A percentile compares a stretch with the other conserved stretches of the same genome.
Evolutionary conservation across 495 filamentous ascomycete species (phyloP).

Genomic region (Friedmanniomyces simplex): DNA sequence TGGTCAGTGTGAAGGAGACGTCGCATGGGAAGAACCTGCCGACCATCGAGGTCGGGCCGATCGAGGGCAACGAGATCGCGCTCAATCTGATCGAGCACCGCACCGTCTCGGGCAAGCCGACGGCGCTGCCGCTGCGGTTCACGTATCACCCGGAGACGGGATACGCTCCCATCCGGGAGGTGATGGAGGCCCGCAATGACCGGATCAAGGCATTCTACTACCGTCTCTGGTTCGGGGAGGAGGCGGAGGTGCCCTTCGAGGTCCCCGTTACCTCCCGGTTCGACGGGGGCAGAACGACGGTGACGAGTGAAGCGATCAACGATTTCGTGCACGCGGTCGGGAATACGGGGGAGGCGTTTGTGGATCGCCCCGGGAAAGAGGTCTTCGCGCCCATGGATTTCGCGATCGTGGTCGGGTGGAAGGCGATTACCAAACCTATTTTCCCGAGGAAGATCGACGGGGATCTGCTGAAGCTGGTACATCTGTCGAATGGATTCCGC

Average conservation of each 20-base stretch:
- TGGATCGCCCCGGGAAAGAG: conserved; percentile 89
- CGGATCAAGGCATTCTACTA: conserved; percentile 98
- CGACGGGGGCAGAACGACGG: conserved; percentile 72
- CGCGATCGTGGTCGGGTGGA: conserved; percentile 97
- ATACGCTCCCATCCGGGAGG: conserved; percentile 88
- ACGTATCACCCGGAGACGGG: conserved; percentile 88
- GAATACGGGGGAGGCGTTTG: conserved; percentile 97
- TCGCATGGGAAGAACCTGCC: conserved; percentile 57
- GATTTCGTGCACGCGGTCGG: conserved; percentile 98
- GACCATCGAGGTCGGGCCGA: conserved; percentile 74
- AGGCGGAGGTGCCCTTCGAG: conserved; percentile 74
- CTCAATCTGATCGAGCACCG: conserved; percentile 83
- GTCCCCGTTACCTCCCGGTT: conserved; percentile 74
- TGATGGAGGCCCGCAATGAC: conserved; percentile 90
- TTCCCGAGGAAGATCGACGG: conserved; percentile 93
- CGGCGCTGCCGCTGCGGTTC: conserved; percentile 73
- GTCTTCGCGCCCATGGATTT: conserved; percentile 98
- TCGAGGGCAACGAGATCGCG: conserved; percentile 64
- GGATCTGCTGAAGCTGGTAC: conserved; percentile 86
- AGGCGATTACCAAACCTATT: conserved; percentile 96
- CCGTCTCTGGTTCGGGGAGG: conserved; percentile 86
- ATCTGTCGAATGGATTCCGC: conserved; percentile 92
- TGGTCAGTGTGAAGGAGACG: conserved; percentile 66
- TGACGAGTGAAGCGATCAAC: conserved; percentile 85
- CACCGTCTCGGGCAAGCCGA: conserved; percentile 66